Evolutionary conservation across 1,139 yeast species (phyloP), one percentile per base, ranked within the genome.

Genomic region (Zygosaccharomyces pseudobailii): DNA sequence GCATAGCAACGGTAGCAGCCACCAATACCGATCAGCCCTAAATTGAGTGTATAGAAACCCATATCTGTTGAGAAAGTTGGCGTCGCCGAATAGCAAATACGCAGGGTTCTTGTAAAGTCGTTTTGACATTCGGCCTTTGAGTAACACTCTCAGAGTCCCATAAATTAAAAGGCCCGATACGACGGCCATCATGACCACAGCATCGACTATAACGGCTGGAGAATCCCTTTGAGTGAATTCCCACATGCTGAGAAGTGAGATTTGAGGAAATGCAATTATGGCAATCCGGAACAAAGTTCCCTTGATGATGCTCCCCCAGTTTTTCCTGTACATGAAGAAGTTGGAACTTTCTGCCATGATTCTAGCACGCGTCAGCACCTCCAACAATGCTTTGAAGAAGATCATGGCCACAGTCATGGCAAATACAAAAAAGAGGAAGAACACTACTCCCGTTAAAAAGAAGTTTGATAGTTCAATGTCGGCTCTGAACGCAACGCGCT

Each of bases 1-100:
- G 8, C 71, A 46, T 58, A 92, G 71, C 46, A 82, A 68, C 24
- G 86, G 80, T 5, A 79, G 69, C 50, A 89, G 77, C 75, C 89
- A 92, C 75, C 85, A 92, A 68, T 86, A 92, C 52, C 82, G 78
- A 48, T 87, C 87, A 17, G 97, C 97, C 54, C 90, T 78, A 72
- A 77, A 92, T 70, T 89, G 96, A 34, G 90, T 89, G 59, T 92
- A 92, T 55, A 94, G 70, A 70, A 92, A 92, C 0, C 99, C 99
- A 72, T 86, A 92, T 59, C 87, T 80, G 72, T 88, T 88, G 59
- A 94, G 75, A 54, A 87, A 81, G 36, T 75, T 76, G 9, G 84
- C 79, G 64, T 94, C 95, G 42, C 97, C 96, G 64, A 79, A 92
- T 52, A 92, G 74, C 54, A 90, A 74, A 65, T 88, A 92, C 1